Base-by-base conservation (phyloP, 768 basidiomycete genomes). In the Macrolepiota fuliginosa region DNA sequence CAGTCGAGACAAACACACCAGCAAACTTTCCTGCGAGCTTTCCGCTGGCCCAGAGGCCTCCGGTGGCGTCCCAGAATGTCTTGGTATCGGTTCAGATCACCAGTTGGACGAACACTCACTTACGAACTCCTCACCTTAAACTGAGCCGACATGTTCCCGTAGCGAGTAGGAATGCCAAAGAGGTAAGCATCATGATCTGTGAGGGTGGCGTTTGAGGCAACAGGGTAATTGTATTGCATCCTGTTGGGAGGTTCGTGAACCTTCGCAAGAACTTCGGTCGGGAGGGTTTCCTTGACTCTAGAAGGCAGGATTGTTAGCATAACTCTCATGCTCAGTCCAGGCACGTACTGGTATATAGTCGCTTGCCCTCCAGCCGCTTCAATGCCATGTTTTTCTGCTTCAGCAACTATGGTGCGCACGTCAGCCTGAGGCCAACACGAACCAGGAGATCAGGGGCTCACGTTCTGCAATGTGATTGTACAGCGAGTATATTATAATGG, bases 1-100 rank as follows among this genome's bases (percentile, higher is more conserved):
- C 87, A 0, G 89, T 87, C n/a, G 87, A 87, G 52, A 91, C 84
- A 75, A 94, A 94, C 45, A 85, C 76, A 7, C 85, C 80, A 0
- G 82, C 91, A 64, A 83, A 87, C 72, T 94, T 95, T 64, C 92
- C 92, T 12, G 79, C 72, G 54, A 94, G 76, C 0, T 72, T 77
- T 27, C 91, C 87, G 0, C 58, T n/a, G 0, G 58, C 66, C 90
- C 91, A 92, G 25, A 90, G 79, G 1, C 71, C 66, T 54, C 91
- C 90, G 3, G 90, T 92, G 2, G 78, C 70, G 63, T 92, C 91
- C 84, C 89, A 92, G 74, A 94, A 88, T 0, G 79, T 70, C 87
- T 87, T 51, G 39, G 45, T 19, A 39, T 29, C 27, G 6, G 36
- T 52, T n/a, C 24, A 40, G 40, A 15, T 25, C 15, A 45, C n/a